These are phyloP conservation scores for Aspergillus neotritici DNA, from an alignment of 2,329 filamentous ascomycete species.

Conservation along the genomic window DNA sequence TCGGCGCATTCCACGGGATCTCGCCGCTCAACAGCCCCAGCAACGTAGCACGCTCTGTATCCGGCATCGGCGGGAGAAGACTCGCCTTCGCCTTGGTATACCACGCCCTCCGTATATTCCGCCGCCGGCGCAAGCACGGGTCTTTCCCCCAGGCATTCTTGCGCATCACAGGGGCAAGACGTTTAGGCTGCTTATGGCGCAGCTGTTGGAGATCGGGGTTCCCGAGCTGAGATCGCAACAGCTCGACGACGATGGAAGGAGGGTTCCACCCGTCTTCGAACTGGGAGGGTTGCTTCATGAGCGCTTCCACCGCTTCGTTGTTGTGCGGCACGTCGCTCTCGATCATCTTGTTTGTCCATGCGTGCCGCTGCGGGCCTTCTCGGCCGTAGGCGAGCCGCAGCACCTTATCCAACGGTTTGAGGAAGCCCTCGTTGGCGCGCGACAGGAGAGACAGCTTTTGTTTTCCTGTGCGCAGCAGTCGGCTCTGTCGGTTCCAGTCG, in stretches of 20 bases:
- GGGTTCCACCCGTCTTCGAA: constrained; percentile 33
- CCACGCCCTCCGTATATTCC: constrained; percentile 35
- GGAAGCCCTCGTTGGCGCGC: constrained; percentile 54
- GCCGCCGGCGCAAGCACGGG: constrained; percentile 24
- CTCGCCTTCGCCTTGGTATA: constrained; percentile 27
- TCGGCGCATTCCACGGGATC: constrained; percentile 24
- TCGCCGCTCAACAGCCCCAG: constrained; percentile 29
- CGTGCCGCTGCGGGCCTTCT: constrained; percentile 47
- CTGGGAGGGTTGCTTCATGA: constrained; percentile 13
- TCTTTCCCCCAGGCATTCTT: constrained; percentile 34
- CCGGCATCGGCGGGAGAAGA: constrained; percentile 37
- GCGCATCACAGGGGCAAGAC: constrained; percentile 27
- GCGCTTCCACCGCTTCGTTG: constrained; percentile 15
- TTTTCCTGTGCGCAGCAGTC: constrained; percentile 22
- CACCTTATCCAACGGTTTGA: constrained; percentile 46
- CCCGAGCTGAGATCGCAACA: constrained; percentile 32
- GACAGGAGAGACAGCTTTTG: constrained; percentile 41
- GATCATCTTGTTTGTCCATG: constrained; percentile 40
- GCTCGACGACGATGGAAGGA: constrained; percentile 24
- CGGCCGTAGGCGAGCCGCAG: constrained; percentile 54
- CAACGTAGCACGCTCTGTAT: constrained; percentile 30
- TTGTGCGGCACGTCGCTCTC: constrained; percentile 21
- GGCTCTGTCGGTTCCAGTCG: constrained; percentile 14
- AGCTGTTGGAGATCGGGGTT: constrained; percentile 22
- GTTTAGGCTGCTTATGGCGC: constrained; percentile 22